Conservation (phyloP, 1,284 basidiomycete genomes). For the Xerocomus cyaneibrunnescens region DNA sequence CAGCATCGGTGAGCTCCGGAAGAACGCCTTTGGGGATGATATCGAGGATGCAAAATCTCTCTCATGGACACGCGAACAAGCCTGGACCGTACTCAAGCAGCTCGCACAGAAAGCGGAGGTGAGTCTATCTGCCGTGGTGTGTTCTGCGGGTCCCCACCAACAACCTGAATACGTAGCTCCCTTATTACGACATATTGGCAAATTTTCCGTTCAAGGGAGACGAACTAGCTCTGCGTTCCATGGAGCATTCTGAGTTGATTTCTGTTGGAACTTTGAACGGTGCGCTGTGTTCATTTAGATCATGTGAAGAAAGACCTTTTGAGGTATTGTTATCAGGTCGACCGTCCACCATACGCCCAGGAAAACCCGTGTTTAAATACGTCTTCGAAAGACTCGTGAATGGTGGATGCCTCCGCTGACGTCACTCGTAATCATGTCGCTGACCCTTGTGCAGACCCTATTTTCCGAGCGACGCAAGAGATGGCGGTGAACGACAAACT, state of each 20-base stretch:
- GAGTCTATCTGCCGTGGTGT: slow-evolving; percentile 6
- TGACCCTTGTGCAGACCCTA: slow-evolving; percentile 50
- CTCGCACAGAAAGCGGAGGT: slow-evolving; percentile 76
- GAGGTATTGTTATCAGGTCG: slow-evolving; percentile 53
- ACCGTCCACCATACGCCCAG: slow-evolving; percentile 83
- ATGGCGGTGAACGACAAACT: slow-evolving; percentile 76
- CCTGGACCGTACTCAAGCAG: slow-evolving; percentile 80
- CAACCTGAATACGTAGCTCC: slow-evolving; percentile 45
- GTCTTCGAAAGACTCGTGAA: slow-evolving; percentile 82
- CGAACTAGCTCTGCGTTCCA: slow-evolving; percentile 74
- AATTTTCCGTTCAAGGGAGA: slow-evolving; percentile 93
- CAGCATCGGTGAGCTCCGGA: slow-evolving; percentile 81
- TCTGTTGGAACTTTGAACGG: slow-evolving; percentile 77
- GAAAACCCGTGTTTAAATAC: slow-evolving; percentile 86
- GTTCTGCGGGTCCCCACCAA: not conserved
- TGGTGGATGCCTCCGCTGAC: slow-evolving; percentile 45
- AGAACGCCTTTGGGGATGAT: slow-evolving; percentile 93
- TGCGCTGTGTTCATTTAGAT: slow-evolving; percentile 26
- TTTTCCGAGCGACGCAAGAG: slow-evolving; percentile 83
- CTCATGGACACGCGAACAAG: slow-evolving; percentile 86
- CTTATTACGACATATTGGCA: slow-evolving; percentile 81
- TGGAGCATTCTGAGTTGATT: slow-evolving; percentile 92
- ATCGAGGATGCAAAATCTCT: slow-evolving; percentile 80
- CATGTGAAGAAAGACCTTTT: not conserved
- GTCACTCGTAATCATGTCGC: not conserved